Conservation (phyloP, 176 grass and related monocot genomes). For the Zoysia japonica region DNA sequence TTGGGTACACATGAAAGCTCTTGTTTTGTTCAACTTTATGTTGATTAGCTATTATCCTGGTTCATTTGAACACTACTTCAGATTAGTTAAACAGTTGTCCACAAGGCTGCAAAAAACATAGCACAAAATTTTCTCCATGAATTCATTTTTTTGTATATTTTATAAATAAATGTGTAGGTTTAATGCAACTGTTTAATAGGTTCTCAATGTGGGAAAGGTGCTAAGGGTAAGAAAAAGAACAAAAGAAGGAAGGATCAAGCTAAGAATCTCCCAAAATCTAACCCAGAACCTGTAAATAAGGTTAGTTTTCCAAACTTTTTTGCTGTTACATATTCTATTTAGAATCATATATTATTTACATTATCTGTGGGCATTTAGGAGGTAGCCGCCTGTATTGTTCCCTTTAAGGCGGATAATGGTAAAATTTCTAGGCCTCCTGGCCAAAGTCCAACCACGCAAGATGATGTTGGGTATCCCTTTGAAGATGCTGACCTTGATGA, state of each 20-base stretch:
- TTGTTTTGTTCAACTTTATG: neutral
- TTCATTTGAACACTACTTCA: neutral
- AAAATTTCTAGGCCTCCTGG: constrained; percentile 64
- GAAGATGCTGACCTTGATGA: constrained; percentile 92
- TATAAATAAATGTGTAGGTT: constrained; percentile 13
- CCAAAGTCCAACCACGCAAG: constrained; percentile 56
- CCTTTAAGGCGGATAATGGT: constrained; percentile 41
- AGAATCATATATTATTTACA: constrained; percentile 37
- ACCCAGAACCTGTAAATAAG: constrained; percentile 57
- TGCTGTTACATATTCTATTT: constrained; percentile 2
- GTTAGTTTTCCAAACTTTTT: constrained; percentile 38
- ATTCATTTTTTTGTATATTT: constrained; percentile 1
- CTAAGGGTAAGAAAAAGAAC: constrained; percentile 94
- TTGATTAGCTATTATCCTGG: constrained; percentile 5
- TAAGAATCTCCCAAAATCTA: constrained; percentile 58
- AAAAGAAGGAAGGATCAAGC: constrained; percentile 75
- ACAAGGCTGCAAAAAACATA: constrained; percentile 17
- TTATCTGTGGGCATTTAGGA: constrained; percentile 50
- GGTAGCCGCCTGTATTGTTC: constrained; percentile 36
- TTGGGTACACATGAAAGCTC: neutral
- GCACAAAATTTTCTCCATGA: neutral
- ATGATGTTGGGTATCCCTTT: constrained; percentile 76
- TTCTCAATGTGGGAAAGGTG: constrained; percentile 67
- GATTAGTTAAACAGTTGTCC: constrained; percentile 30
- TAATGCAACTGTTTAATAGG: constrained; percentile 51